Base-by-base conservation (phyloP, 2,329 filamentous ascomycete genomes). In the Aspergillus clavatus region DNA sequence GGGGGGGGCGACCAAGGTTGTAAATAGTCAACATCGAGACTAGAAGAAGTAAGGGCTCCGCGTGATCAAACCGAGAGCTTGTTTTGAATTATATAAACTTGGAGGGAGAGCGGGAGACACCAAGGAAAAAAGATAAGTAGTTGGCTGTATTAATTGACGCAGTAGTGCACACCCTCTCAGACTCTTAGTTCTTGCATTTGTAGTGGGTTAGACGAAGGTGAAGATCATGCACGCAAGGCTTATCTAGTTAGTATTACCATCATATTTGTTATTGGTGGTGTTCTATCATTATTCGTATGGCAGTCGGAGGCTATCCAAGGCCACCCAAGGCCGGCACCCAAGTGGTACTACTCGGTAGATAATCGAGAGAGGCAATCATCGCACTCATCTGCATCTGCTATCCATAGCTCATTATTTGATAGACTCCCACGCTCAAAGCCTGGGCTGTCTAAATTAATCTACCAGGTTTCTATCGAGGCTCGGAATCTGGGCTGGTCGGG, bases 111-210 rank as follows among this genome's bases (percentile, higher is more conserved):
- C 10, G 19, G 10, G 3, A 19, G 19, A 18, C 18, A 18, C 7
- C 18, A 18, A 35, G 31, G 7, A 3, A 7, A 35, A 35, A 14
- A 14, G 7, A 18, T 4, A 28, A 11, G 11, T 11, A 36, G 19
- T 16, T 38, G 36, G 14, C 36, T 38, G 38, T 22, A 28, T 11
- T 40, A 40, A 26, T 40, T 29, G n/a, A 39, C 27, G 42, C 41
- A 24, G n/a, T n/a, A 44, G 26, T 37, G 38, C 36, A 44, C 37
- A 38, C 40, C 36, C 5, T 8, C 23, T n/a, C n/a, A n/a, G n/a
- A n/a, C n/a, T n/a, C n/a, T n/a, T n/a, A n/a, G n/a, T 24, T 19
- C 24, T 21, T 29, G 24, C 38, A 21, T 29, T 10, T 8, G 22
- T 23, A 6, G 26, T 27, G 26, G 26, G 26, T n/a, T n/a, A 8